Evolutionary conservation across 768 basidiomycete genomes (phyloP).

Genomic region (Antrodiella citrinella): DNA sequence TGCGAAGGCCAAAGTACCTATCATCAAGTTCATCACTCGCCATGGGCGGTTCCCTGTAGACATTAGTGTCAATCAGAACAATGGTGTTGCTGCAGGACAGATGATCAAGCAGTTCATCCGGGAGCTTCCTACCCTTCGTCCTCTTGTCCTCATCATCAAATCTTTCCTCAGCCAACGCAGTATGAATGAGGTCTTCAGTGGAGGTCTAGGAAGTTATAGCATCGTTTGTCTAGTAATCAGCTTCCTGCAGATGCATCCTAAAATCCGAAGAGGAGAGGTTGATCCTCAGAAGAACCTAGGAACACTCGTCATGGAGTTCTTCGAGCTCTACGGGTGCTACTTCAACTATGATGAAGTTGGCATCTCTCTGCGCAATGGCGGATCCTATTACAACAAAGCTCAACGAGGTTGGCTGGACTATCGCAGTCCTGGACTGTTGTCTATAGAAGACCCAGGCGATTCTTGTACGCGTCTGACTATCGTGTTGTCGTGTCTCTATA

Average conservation of each 20-base stretch:
- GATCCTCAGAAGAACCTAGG: constrained; percentile 85
- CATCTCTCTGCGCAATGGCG: constrained; percentile 81
- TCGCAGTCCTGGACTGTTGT: constrained; percentile 49
- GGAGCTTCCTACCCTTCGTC: constrained; percentile 70
- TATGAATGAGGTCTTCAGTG: constrained; percentile 98
- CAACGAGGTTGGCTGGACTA: constrained; percentile 75
- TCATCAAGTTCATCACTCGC: constrained; percentile 87
- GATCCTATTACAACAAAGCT: constrained; percentile 81
- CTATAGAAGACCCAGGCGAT: constrained; percentile 93
- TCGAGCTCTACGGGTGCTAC: constrained; percentile 86
- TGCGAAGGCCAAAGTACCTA: constrained; percentile 90
- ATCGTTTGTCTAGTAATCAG: constrained; percentile 90
- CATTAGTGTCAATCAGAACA: constrained; percentile 87
- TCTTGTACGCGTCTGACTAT: constrained; percentile 50
- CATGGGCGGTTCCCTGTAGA: constrained; percentile 84
- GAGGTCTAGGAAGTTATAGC: constrained; percentile 90
- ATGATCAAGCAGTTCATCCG: constrained; percentile 77
- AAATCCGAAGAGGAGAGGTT: constrained; percentile 82
- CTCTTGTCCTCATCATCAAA: constrained; percentile 84
- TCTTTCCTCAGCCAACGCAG: constrained; percentile 80
- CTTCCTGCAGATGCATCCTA: constrained; percentile 97
- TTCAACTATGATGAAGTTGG: constrained; percentile 92
- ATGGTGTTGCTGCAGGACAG: constrained; percentile 70
- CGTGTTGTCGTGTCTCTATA: not conserved
- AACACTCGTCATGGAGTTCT: constrained; percentile 93